These are phyloP conservation scores for Thermochaetoides thermophila DNA, from an alignment of 495 filamentous ascomycete species.

Conservation along the genomic window DNA sequence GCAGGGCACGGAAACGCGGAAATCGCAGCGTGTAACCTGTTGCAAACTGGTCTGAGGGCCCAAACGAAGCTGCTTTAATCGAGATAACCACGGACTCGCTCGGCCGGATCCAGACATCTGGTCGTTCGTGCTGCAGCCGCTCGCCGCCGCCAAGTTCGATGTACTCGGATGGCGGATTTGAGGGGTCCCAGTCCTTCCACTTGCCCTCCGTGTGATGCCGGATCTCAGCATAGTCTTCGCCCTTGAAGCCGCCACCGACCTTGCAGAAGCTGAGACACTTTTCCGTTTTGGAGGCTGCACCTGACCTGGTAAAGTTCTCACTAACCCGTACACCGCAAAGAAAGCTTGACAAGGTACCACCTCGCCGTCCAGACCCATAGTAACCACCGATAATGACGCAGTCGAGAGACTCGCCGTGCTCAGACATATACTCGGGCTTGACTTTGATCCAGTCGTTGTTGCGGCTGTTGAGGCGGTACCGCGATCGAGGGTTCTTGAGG, in stretches of 20 bases:
- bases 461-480: constrained; percentile 76
- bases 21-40: constrained; percentile 73
- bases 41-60: constrained; percentile 59
- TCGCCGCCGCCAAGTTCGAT: constrained; percentile 72
- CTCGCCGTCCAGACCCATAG: constrained; percentile 74
- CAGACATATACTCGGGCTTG: constrained; percentile 96
- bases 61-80: constrained; percentile 79
- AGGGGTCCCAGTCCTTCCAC: constrained; percentile 74
- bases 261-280: constrained; percentile 91
- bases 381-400: constrained; percentile 84
- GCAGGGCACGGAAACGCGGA: constrained; percentile 73
- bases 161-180: constrained; percentile 61
- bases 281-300: constrained; percentile 39
- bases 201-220: constrained; percentile 76
- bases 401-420: constrained; percentile 88
- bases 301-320: constrained; percentile 42
- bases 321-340: constrained; percentile 73
- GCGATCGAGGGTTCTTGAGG: constrained; percentile 80
- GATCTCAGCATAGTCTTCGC: constrained; percentile 69
- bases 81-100: constrained; percentile 74
- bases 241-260: constrained; percentile 83
- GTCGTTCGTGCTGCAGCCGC: constrained; percentile 54
- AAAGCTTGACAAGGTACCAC: constrained; percentile 71
- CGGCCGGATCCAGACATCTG: constrained; percentile 89
- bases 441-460: constrained; percentile 99